phyloP scores from a whole-genome alignment of 2,329 filamentous ascomycete genomes.

The Beauveria brongniartii region DNA sequence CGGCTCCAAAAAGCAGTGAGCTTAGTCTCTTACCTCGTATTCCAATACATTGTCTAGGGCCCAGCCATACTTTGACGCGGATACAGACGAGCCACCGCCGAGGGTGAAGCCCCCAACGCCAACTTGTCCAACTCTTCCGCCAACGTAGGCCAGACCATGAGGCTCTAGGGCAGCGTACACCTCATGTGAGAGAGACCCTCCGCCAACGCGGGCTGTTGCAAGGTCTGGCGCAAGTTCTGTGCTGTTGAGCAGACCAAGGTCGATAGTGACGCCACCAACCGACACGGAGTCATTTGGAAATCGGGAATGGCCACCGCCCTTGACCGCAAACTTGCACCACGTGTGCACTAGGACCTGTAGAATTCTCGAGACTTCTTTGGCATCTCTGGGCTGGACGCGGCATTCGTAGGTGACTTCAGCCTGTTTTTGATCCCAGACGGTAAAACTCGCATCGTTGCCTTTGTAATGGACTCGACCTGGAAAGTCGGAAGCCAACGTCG shows the following conservation, averaged over 20 bases:
- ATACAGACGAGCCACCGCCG: conserved; percentile 23
- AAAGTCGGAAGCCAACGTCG: neutral
- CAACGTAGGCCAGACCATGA: conserved; percentile 12
- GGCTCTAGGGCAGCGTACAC: conserved; percentile 20
- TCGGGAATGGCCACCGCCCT: neutral
- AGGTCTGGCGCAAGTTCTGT: conserved; percentile 7
- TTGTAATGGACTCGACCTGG: neutral
- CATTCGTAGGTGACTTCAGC: neutral
- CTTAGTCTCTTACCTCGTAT: conserved; percentile 10
- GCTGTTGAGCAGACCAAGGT: conserved; percentile 20
- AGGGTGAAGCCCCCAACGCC: conserved; percentile 14
- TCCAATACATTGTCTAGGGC: conserved; percentile 18
- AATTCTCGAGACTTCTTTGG: neutral
- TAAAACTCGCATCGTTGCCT: neutral
- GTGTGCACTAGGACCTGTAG: neutral
- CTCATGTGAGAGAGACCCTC: conserved; percentile 5
- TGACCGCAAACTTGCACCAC: neutral
- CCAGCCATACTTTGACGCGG: conserved; percentile 21
- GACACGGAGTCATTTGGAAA: conserved; percentile 19
- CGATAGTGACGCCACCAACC: conserved; percentile 25
- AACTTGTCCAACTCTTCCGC: conserved; percentile 11
- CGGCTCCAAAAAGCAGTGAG: neutral
- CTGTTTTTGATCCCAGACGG: conserved; percentile 1
- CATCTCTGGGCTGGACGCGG: neutral
- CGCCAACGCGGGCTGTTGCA: neutral